Percentiles rank a stretch among this genome's conserved stretches.
Conservation (phyloP, 805 yeast genomes). For the Suhomyces canberraensis region DNA sequence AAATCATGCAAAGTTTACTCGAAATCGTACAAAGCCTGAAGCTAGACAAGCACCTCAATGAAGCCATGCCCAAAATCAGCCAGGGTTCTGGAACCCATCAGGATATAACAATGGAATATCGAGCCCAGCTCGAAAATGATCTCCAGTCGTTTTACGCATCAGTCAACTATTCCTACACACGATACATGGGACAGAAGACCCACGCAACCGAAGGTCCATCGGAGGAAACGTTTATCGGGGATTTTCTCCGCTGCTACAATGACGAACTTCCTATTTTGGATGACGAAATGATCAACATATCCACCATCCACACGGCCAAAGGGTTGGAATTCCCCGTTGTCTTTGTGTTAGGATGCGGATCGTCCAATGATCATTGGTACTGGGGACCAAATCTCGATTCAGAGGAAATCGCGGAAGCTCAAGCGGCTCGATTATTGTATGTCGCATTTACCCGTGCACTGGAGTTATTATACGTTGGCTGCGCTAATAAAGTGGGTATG, state of each 20-base stretch:
- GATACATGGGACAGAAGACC: conserved; percentile 6
- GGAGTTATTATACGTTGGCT: conserved; percentile 38
- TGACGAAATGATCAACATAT: conserved; percentile 44
- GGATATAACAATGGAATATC: not conserved
- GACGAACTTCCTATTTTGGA: conserved; percentile 28
- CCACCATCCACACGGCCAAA: conserved; percentile 73
- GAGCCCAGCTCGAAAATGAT: conserved; percentile 8
- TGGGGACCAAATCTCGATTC: conserved; percentile 6
- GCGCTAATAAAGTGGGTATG: not conserved
- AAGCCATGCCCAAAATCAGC: conserved; percentile 5
- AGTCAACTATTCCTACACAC: conserved; percentile 13
- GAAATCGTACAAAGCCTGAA: conserved; percentile 32
- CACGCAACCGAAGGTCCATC: not conserved
- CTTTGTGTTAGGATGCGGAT: conserved; percentile 36
- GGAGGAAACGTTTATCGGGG: conserved; percentile 27
- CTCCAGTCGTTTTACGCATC: conserved; percentile 21
- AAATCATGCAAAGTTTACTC: conserved; percentile 32
- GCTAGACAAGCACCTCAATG: conserved; percentile 23
- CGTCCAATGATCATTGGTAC: not conserved
- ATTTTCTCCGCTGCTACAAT: conserved; percentile 40
- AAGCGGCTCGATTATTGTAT: conserved; percentile 47
- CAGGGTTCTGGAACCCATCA: not conserved
- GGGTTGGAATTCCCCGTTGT: conserved; percentile 74
- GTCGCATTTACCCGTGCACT: conserved; percentile 69
- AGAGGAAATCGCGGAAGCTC: conserved; percentile 9